Conservation (phyloP, 345 rosid species). For the Gossypium turneri region DNA sequence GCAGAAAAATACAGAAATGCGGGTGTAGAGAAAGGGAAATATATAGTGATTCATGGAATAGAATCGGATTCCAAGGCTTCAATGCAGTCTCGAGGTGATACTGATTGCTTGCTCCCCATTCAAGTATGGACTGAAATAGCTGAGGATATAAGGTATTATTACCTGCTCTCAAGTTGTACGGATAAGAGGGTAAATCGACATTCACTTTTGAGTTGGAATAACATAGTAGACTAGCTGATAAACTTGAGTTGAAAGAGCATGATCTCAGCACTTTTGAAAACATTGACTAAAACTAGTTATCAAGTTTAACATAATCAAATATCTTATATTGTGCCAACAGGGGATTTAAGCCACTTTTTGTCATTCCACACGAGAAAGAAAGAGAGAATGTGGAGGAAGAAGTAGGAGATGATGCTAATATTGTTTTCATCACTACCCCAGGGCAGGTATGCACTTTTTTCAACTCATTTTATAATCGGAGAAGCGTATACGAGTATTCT, state of each 20-base stretch:
- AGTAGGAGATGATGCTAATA: slow-evolving; percentile 61
- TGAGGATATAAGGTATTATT: slow-evolving; percentile 56
- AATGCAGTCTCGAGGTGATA: slow-evolving; percentile 82
- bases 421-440: slow-evolving; percentile 82
- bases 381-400: slow-evolving; percentile 83
- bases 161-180: background rate
- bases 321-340: slow-evolving; percentile 35
- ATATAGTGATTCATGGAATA: slow-evolving; percentile 82
- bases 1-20: slow-evolving; percentile 65
- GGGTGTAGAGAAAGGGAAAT: slow-evolving; percentile 74
- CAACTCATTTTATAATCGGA: background rate
- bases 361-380: slow-evolving; percentile 91
- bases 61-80: slow-evolving; percentile 95
- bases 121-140: slow-evolving; percentile 64
- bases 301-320: background rate
- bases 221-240: background rate
- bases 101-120: slow-evolving; percentile 74
- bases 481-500: too few relatives aligned
- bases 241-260: background rate
- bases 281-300: background rate
- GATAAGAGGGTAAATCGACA: too few relatives aligned
- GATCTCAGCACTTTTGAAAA: background rate
- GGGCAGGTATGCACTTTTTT: slow-evolving; percentile 57
- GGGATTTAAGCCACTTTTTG: slow-evolving; percentile 64
- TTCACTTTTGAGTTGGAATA: background rate